phyloP scores from a whole-genome alignment of 192 early-diverging fungal species.

The Rhizophlyctis rosea region DNA sequence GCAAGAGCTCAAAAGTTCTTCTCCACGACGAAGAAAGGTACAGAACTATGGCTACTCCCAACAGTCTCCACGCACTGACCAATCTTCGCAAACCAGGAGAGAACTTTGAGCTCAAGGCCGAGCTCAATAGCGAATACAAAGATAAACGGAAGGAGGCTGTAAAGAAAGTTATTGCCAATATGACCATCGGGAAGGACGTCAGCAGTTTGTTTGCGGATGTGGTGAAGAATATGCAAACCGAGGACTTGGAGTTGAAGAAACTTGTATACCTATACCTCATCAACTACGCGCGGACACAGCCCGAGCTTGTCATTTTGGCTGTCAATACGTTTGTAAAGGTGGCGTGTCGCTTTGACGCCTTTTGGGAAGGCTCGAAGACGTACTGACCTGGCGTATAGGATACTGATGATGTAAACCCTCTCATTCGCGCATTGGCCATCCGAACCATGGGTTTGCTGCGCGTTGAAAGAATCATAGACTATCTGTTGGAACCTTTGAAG shows the following conservation, averaged over 20 bases:
- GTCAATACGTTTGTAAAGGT: constrained; percentile 98
- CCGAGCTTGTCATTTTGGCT: constrained; percentile 93
- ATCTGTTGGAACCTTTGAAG: constrained; percentile 85
- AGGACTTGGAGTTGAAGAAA: constrained; percentile 97
- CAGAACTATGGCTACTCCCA: neutral
- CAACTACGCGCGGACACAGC: constrained; percentile 95
- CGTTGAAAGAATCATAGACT: constrained; percentile 93
- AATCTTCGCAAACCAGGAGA: constrained; percentile 61
- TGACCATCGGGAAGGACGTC: constrained; percentile 99
- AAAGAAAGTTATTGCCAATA: constrained; percentile 98
- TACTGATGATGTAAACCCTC: constrained; percentile 88
- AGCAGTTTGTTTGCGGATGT: constrained; percentile 93
- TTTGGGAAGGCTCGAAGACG: neutral
- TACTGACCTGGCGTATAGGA: constrained; percentile 54
- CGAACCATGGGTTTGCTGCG: constrained; percentile 98
- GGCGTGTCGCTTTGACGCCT: neutral
- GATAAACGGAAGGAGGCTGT: constrained; percentile 96
- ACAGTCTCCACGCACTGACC: neutral
- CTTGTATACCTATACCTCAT: constrained; percentile 97
- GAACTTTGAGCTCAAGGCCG: constrained; percentile 96
- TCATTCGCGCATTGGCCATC: constrained; percentile 93
- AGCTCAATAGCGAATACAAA: constrained; percentile 96
- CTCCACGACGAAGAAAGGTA: constrained; percentile 73
- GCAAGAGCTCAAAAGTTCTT: constrained; percentile 59
- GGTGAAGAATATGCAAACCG: constrained; percentile 99